These are phyloP conservation scores for Phaeomoniella chlamydospora DNA, from an alignment of 2,329 filamentous ascomycete genomes.

Conservation along the genomic window DNA sequence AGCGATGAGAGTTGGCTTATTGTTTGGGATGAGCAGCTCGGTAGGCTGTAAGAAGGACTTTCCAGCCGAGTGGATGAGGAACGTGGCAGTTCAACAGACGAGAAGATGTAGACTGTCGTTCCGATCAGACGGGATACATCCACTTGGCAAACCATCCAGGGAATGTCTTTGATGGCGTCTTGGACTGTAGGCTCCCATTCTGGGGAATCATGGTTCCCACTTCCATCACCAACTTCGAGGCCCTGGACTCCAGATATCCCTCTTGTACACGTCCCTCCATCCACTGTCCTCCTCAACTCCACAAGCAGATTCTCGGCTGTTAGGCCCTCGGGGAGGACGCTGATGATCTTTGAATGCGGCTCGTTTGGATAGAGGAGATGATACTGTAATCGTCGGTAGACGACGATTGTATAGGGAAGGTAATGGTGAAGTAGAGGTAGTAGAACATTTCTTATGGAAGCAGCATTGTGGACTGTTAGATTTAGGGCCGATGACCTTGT, in stretches of 20 bases:
- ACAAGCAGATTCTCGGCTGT: not conserved
- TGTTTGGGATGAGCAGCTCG: not conserved
- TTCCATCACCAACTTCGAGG: not conserved
- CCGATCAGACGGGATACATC: constrained; percentile 22
- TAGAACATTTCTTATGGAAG: not conserved
- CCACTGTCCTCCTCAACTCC: not conserved
- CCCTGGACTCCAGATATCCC: too few relatives aligned
- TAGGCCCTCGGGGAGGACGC: not conserved
- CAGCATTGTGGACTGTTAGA: not conserved
- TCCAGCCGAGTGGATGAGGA: constrained; percentile 1
- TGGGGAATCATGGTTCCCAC: not conserved
- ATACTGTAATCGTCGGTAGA: constrained; percentile 1
- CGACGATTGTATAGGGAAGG: not conserved
- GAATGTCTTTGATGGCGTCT: not conserved
- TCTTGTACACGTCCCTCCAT: too few relatives aligned
- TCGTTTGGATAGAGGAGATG: not conserved
- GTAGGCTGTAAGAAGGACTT: not conserved
- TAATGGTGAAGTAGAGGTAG: constrained; percentile 1
- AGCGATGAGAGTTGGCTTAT: not conserved
- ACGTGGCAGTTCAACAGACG: constrained; percentile 19
- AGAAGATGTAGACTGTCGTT: constrained; percentile 27
- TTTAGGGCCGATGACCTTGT: too few relatives aligned
- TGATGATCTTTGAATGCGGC: not conserved
- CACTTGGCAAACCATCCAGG: constrained; percentile 24
- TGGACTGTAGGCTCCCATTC: not conserved